Conservation (phyloP, 176 grass and related monocot species). For the Juncus inflexus region DNA sequence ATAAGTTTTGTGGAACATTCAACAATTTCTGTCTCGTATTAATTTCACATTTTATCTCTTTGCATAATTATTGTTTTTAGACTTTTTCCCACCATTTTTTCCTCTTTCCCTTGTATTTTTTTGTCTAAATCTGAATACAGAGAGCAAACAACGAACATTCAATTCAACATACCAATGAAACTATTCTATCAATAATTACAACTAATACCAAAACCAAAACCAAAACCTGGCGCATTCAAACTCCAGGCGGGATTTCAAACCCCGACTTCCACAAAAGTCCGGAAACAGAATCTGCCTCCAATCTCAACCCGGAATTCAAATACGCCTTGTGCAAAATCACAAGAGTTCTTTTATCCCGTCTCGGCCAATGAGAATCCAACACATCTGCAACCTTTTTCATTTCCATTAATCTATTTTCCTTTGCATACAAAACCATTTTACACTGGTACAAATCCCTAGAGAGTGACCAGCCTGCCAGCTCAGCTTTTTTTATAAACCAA, state of each 20-base stretch:
- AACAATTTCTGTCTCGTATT: no score
- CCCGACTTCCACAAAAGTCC: constrained; percentile 46
- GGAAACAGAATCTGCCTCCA: constrained; percentile 31
- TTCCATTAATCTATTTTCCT: constrained; percentile 28
- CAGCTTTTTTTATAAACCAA: constrained; percentile 36
- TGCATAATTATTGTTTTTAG: no score
- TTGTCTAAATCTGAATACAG: no score
- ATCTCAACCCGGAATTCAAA: constrained; percentile 28
- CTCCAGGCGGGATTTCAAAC: constrained; percentile 19
- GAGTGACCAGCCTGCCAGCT: constrained; percentile 39
- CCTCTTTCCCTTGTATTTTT: no score
- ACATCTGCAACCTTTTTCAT: constrained; percentile 35
- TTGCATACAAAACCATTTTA: constrained; percentile 45
- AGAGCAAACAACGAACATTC: no score
- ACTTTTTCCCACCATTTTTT: no score
- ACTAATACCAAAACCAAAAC: background rate
- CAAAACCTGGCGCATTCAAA: background rate
- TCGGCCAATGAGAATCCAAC: constrained; percentile 37
- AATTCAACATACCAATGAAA: no score
- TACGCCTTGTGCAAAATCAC: constrained; percentile 41
- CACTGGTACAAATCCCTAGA: constrained; percentile 40
- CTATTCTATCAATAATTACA: background rate
- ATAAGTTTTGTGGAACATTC: no score
- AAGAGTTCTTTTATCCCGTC: constrained; percentile 33
- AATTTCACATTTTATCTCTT: no score